Percentiles rank a stretch among this genome's conserved stretches.
phyloP scores from a whole-genome alignment of 2,329 filamentous ascomycete genomes.

The Neodidymelliopsis sp. region DNA sequence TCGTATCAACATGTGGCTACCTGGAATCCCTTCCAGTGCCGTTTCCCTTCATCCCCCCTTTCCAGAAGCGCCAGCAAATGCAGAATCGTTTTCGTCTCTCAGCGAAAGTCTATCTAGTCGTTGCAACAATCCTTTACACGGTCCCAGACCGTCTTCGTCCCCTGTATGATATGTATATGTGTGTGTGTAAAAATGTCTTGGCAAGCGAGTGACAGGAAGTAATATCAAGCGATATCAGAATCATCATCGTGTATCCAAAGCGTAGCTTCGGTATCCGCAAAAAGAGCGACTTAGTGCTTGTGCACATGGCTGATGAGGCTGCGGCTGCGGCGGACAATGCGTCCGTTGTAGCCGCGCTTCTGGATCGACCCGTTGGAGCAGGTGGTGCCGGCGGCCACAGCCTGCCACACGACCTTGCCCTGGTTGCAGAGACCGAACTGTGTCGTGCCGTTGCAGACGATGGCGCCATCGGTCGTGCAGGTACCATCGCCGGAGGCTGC shows the following conservation, averaged over 20 bases:
- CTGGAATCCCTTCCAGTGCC: background rate
- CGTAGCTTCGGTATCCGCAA: too few species aligned
- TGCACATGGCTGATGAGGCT: conserved; percentile 11
- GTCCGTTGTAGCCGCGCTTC: conserved; percentile 43
- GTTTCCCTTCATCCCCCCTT: background rate
- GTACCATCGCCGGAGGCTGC: conserved; percentile 22
- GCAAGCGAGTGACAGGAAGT: conserved; percentile 7
- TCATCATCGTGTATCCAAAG: conserved; percentile 2
- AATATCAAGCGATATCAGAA: conserved; percentile 17
- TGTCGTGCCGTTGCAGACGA: conserved; percentile 50
- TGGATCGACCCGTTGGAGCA: conserved; percentile 53
- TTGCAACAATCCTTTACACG: conserved; percentile 8
- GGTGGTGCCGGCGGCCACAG: conserved; percentile 54
- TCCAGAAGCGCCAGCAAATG: conserved; percentile 10
- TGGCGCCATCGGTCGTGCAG: conserved; percentile 45
- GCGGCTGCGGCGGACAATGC: conserved; percentile 37
- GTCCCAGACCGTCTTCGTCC: conserved; percentile 10
- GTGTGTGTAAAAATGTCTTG: background rate
- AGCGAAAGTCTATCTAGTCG: conserved; percentile 3
- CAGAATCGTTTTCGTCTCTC: conserved; percentile 13
- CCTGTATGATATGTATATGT: too few species aligned
- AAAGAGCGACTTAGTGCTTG: conserved; percentile 8
- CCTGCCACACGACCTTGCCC: conserved; percentile 51
- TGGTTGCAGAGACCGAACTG: conserved; percentile 55
- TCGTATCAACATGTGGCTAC: conserved; percentile 16